A percentile compares a stretch with the other conserved stretches of the same genome.
Conservation (phyloP, 1,284 basidiomycete species). For the Stygiomarasmius scandens region DNA sequence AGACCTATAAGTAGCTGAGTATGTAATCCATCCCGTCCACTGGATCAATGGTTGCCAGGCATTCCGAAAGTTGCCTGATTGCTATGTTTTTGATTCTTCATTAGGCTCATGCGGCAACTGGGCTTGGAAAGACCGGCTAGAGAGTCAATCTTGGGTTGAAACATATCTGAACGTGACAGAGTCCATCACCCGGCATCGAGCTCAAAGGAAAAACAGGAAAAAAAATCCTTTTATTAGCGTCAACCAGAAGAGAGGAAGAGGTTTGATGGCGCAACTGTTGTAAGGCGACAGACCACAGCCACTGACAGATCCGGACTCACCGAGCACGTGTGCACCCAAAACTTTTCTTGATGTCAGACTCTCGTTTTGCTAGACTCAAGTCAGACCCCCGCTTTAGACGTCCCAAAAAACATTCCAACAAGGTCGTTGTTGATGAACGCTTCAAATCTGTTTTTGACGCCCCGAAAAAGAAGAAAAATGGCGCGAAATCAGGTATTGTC, state of each 20-base stretch:
- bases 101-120: no score
- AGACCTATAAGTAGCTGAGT: neutral
- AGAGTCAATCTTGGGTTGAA: no score
- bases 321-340: neutral
- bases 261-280: no score
- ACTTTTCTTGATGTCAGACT: slow-evolving; percentile 64
- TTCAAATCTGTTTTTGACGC: slow-evolving; percentile 83
- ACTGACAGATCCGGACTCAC: no score
- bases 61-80: neutral
- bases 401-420: slow-evolving; percentile 78
- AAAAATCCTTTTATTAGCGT: no score
- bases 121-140: no score
- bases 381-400: slow-evolving; percentile 93
- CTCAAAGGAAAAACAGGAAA: no score
- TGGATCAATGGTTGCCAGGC: neutral
- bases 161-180: no score
- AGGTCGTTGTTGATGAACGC: slow-evolving; percentile 92
- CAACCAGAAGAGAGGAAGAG: no score
- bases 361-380: slow-evolving; percentile 85
- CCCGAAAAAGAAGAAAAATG: slow-evolving; percentile 45
- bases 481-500: slow-evolving; percentile 41
- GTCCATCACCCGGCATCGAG: no score
- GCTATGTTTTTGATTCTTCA: neutral
- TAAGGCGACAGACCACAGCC: no score
- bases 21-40: neutral